Base-by-base conservation (phyloP, 1,139 yeast genomes). In the Blastobotrys capitulatus region DNA sequence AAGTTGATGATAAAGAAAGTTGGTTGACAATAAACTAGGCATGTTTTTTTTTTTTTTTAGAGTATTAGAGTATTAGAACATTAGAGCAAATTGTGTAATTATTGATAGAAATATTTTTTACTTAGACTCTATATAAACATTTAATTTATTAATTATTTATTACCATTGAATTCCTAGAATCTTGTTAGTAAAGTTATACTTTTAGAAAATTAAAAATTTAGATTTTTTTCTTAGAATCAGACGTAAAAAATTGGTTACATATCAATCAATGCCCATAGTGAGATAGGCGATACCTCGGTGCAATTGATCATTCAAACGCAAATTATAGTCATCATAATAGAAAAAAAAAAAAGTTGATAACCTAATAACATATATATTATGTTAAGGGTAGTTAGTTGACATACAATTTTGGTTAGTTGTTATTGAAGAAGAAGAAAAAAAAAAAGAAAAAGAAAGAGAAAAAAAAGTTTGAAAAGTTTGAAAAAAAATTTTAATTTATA, bases 291-390 rank as follows among this genome's bases (percentile, higher is more conserved):
- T 60, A 59, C 53, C 48, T 56, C 61, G 54, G 55, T 52, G 36
- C 44, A 46, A 42, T 45, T 51, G 55, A 55, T 53, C 58, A 43
- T 55, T 80, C 76, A 74, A 80, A 74, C 85, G 85, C 85, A 80
- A 80, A 80, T 80, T 80, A 79, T 70, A 71, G 53, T 52, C 68
- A 62, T 64, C 68, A 52, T 48, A 19, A n/a, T n/a, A n/a, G n/a
- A n/a, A 37, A 19, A 26, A 37, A 5, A 22, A 2, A 10, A 4
- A 22, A 5, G 25, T 22, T 22, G 6, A 22, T 22, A 22, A 5
- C 25, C 25, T 22, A n/a, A n/a, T n/a, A n/a, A n/a, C n/a, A n/a
- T n/a, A n/a, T n/a, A n/a, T n/a, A n/a, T n/a, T n/a, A n/a, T n/a
- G n/a, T n/a, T n/a, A n/a, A n/a, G n/a, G n/a, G n/a, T n/a, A n/a